Evolutionary conservation across 2,329 filamentous ascomycete genomes (phyloP).

Genomic region (Samsoniella hepiali): DNA sequence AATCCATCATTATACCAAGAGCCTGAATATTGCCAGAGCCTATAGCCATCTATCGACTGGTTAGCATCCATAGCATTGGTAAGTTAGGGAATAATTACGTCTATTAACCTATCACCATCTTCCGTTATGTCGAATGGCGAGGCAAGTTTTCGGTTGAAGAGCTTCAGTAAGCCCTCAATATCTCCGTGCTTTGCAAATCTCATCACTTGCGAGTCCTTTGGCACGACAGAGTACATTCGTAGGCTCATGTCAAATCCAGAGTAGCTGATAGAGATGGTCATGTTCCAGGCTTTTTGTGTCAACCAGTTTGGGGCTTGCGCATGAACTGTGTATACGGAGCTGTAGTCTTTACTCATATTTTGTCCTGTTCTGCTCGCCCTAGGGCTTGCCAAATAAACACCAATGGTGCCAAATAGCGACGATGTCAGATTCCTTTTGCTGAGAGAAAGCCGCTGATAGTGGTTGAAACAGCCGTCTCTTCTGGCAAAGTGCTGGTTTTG

Average conservation of each 20-base stretch:
- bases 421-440: too few species aligned
- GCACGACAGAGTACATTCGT: background rate
- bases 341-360: too few species aligned
- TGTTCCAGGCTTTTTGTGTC: background rate
- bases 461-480: too few species aligned
- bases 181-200: background rate
- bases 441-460: too few species aligned
- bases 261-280: background rate
- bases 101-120: background rate
- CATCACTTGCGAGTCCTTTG: background rate
- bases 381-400: too few species aligned
- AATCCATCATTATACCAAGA: background rate
- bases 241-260: background rate
- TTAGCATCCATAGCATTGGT: background rate
- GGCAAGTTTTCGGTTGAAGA: background rate
- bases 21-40: background rate
- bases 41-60: background rate
- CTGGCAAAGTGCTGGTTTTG: too few species aligned
- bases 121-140: background rate
- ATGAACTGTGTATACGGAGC: background rate
- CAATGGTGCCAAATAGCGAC: too few species aligned
- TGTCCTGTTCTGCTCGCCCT: too few species aligned
- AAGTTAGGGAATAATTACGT: background rate
- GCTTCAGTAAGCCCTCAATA: background rate
- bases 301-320: background rate